Base-by-base conservation (phyloP, 176 grass and related monocot genomes). In the Secale cereale region DNA sequence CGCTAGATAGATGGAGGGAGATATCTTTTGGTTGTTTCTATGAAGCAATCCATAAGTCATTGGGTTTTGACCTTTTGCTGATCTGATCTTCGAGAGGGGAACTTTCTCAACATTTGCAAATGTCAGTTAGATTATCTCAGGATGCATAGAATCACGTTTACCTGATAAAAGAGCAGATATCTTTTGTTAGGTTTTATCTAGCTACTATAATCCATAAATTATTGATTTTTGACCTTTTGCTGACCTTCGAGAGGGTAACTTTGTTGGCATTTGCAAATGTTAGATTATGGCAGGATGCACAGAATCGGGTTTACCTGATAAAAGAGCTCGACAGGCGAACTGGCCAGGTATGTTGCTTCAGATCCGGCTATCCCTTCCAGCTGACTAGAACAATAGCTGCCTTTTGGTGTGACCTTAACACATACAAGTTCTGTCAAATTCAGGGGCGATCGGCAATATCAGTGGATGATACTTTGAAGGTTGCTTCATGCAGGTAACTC, bases 221-320 rank as follows among this genome's bases (percentile, higher is more conserved):
- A 70, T 85, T 81, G 6, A 14, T 25, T 76, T 67, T 79, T 75
- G 76, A 73, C 68, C 37, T 91, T 79, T 77, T 78, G 12, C 28
- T 80, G 83, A 78, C 41, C 30, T 27, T 27, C 30, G 7, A 30
- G 29, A 69, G 16, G 54, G 32, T 35, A 64, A 23, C 36, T 71
- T 61, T 82, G 46, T 67, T 83, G 59, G 85, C 77, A 67, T 43
- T 14, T 77, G 25, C 1, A 12, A 74, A 68, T 59, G 33, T 78
- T 88, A 99, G 97, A 62, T 83, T 99, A 59, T 99, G 97, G 94
- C 94, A 99, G 90, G 97, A 96, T 39, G 88, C 97, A 4, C 91
- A 96, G 77, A 99, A 87, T 80, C 77, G 94, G 85, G 88, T 96
- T 63, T 92, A 96, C 74, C 81, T 99, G 43, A 96, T 99, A 45